A percentile compares a stretch with the other conserved stretches of the same genome.
These are phyloP conservation scores for Axilococcus clingmanii DNA, from an alignment of 139 green algal genomes.

Conservation along the genomic window DNA sequence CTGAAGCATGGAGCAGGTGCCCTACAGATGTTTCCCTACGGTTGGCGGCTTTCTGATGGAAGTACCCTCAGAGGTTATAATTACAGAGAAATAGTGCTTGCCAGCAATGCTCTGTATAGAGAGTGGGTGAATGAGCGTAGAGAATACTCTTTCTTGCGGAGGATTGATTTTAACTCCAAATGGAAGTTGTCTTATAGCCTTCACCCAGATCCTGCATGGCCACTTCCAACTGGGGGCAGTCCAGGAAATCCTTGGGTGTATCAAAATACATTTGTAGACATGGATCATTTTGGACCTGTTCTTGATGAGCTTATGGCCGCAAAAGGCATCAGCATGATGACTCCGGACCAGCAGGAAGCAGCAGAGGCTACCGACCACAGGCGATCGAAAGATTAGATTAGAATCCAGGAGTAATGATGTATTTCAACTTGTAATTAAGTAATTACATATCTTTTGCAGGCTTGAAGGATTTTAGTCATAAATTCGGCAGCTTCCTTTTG, in stretches of 20 bases:
- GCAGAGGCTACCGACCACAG: slow-evolving; percentile 11
- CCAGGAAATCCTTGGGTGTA: slow-evolving; percentile 30
- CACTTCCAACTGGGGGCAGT: slow-evolving; percentile 16
- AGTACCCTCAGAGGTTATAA: slow-evolving; percentile 24
- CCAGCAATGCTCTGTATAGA: slow-evolving; percentile 14
- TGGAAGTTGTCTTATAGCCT: slow-evolving; percentile 9
- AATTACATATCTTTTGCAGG: slow-evolving; percentile 53
- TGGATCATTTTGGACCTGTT: slow-evolving; percentile 16
- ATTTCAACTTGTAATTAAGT: slow-evolving; percentile 5
- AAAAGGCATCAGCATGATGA: too few relatives aligned
- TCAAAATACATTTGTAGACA: slow-evolving; percentile 34
- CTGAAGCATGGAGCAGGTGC: slow-evolving; percentile 26
- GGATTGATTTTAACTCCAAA: slow-evolving; percentile 18
- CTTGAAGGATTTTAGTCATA: slow-evolving; percentile 69
- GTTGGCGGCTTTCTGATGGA: slow-evolving; percentile 24
- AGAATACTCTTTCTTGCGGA: slow-evolving; percentile 23
- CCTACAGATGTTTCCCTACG: slow-evolving; percentile 26
- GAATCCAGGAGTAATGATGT: neutral
- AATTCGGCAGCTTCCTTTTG: slow-evolving; percentile 58
- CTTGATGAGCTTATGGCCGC: slow-evolving; percentile 26
- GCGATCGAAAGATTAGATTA: slow-evolving; percentile 11
- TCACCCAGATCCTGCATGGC: slow-evolving; percentile 19
- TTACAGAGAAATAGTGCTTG: slow-evolving; percentile 33
- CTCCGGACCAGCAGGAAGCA: slow-evolving; percentile 6
- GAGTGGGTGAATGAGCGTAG: slow-evolving; percentile 27